Evolutionary conservation across 495 filamentous ascomycete species (phyloP).

Genomic region (Aspergillus indologenus): DNA sequence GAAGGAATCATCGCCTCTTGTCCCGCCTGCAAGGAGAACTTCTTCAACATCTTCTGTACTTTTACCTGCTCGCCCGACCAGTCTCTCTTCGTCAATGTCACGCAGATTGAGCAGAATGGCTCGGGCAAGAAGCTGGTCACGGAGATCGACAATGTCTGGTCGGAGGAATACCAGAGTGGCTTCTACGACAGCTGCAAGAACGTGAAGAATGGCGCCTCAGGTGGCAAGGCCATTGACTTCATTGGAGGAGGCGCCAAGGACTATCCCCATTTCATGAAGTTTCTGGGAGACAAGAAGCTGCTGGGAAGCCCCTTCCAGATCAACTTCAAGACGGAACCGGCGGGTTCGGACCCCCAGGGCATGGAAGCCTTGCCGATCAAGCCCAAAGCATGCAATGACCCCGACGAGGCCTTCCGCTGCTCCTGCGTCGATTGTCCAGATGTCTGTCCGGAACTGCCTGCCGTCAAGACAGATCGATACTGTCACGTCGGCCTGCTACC

Average conservation of each 20-base stretch:
- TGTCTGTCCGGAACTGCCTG: conserved; percentile 77
- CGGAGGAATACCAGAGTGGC: conserved; percentile 77
- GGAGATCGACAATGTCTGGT: conserved; percentile 87
- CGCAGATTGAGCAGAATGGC: conserved; percentile 61
- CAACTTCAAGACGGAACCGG: conserved; percentile 70
- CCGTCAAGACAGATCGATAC: conserved; percentile 58
- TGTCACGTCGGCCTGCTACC: conserved; percentile 85
- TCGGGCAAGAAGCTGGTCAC: conserved; percentile 72
- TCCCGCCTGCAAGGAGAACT: conserved; percentile 94
- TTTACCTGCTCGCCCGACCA: conserved; percentile 98
- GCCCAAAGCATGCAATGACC: conserved; percentile 82
- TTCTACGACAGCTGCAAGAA: conserved; percentile 98
- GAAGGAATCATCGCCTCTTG: conserved; percentile 86
- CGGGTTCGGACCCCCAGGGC: conserved; percentile 44
- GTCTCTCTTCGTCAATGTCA: conserved; percentile 92
- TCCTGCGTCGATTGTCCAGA: conserved; percentile 89
- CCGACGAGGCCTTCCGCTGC: conserved; percentile 80
- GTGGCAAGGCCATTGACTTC: conserved; percentile 86
- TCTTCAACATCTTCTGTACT: conserved; percentile 95
- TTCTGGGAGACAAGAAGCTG: conserved; percentile 87
- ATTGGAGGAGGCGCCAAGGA: conserved; percentile 95
- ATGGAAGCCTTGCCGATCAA: conserved; percentile 65
- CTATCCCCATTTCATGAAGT: conserved; percentile 78
- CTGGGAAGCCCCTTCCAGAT: conserved; percentile 94
- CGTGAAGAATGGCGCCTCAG: conserved; percentile 93